Percentiles rank a stretch among this genome's conserved stretches.
Conservation (phyloP, 169 alveolate species). For the Plasmodium falciparum region DNA sequence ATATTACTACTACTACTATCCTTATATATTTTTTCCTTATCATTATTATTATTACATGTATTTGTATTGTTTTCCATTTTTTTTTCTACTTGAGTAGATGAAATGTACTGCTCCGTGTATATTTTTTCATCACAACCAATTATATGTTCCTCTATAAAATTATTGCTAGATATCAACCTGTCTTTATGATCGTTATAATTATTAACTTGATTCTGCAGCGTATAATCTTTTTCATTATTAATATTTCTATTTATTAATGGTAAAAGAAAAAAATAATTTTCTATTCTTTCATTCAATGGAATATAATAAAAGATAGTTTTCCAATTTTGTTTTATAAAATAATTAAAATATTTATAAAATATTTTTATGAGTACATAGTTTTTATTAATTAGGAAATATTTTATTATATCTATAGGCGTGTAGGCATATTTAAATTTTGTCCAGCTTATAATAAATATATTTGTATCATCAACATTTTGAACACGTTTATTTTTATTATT, state of each 20-base stretch:
- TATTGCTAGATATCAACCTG: background rate
- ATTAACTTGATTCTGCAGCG: background rate
- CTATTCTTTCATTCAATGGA: constrained; percentile 42
- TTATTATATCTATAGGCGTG: constrained; percentile 61
- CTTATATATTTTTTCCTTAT: background rate
- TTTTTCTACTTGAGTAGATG: background rate
- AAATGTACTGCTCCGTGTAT: too few relatives aligned
- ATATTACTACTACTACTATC: background rate
- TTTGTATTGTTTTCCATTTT: background rate
- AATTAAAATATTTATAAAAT: constrained; percentile 63
- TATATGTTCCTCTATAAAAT: too few relatives aligned
- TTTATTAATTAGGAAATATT: constrained; percentile 56
- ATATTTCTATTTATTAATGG: constrained; percentile 3
- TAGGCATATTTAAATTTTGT: constrained; percentile 70
- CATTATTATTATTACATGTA: background rate
- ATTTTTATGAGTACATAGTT: constrained; percentile 57
- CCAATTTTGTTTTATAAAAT: constrained; percentile 56
- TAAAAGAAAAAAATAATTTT: constrained; percentile 32
- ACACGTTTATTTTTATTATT: background rate
- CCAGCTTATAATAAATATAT: constrained; percentile 49
- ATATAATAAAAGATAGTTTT: constrained; percentile 39
- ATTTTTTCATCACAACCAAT: too few relatives aligned
- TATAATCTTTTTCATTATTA: background rate
- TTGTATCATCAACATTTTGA: background rate
- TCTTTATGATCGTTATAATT: background rate